A percentile compares a stretch with the other conserved stretches of the same genome.
These are phyloP conservation scores for Leccinellum luteum DNA, from an alignment of 768 basidiomycete genomes.

Conservation along the genomic window DNA sequence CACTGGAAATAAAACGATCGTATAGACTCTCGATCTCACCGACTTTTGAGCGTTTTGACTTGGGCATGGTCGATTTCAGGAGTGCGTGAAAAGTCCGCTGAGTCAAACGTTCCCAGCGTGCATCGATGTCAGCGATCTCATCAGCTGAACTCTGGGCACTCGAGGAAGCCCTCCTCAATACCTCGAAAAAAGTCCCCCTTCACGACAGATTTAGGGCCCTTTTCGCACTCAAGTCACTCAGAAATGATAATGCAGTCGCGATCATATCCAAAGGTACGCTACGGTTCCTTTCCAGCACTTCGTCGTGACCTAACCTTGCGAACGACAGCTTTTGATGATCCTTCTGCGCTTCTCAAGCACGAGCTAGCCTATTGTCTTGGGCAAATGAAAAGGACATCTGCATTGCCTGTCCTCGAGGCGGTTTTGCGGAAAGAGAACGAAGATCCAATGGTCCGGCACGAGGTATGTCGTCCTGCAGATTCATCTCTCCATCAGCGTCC, in stretches of 20 bases:
- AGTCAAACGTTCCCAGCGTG: too few species aligned
- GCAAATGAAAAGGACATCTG: constrained; percentile 73
- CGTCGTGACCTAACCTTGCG: not conserved
- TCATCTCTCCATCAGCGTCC: not conserved
- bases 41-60: constrained; percentile 85
- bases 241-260: constrained; percentile 71
- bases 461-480: constrained; percentile 48
- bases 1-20: not conserved
- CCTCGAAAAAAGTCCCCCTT: constrained; percentile 64
- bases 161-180: constrained; percentile 77
- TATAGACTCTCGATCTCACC: constrained; percentile 47
- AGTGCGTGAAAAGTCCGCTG: constrained; percentile 44
- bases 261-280: constrained; percentile 80
- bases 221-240: constrained; percentile 87
- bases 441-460: constrained; percentile 97
- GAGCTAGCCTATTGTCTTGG: constrained; percentile 97
- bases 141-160: constrained; percentile 62
- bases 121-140: constrained; percentile 35
- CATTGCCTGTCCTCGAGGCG: constrained; percentile 74
- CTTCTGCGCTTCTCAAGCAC: constrained; percentile 90
- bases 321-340: constrained; percentile 72
- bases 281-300: constrained; percentile 2
- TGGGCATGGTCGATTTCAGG: constrained; percentile 59
- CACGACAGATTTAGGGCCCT: constrained; percentile 88
- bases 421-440: constrained; percentile 69